Base-by-base conservation (phyloP, 2,329 filamentous ascomycete species). In the Endothia cerciana region DNA sequence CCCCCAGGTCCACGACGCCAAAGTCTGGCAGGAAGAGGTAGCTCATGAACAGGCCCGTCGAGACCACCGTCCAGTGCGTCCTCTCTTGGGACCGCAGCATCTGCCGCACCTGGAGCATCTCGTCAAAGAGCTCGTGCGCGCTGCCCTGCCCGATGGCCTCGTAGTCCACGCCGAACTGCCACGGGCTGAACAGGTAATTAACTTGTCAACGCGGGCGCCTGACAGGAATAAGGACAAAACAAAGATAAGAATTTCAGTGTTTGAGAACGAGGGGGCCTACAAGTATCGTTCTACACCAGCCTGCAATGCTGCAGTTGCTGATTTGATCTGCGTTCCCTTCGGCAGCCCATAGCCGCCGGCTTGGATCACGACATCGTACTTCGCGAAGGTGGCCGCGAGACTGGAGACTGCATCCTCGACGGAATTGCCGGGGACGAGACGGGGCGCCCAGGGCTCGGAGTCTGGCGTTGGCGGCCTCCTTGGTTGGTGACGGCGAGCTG, bases 151-250 rank as follows among this genome's bases (percentile, higher is more conserved):
- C 87, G 19, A 91, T 85, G 36, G 78, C 73, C 65, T 92, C 89
- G 75, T 92, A 92, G 72, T 92, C 87, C 30, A 91, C 85, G 0
- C 90, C 90, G 73, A 89, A 92, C 74, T 92, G 89, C 90, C 90
- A 92, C 0, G 90, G 89, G 22, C 43, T 8, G 8, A 3, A 28
- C 1, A n/a, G 53, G 11, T 11, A 7, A 13, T 17, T 8, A n/a
- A 10, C 6, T 36, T 28, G 41, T 60, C 17, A 60, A n/a, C 11
- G 10, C 41, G 43, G n/a, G 7, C 8, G 2, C 22, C 1, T 49
- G 15, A 17, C 22, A 45, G 43, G 7, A 22, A 45, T n/a, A 1
- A 47, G 11, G 43, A 22, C n/a, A 11, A 22, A 11, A 10, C 3
- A 28, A 4, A 59, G 4, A 28, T 4, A 3, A 41, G n/a, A n/a